Evolutionary conservation across 768 basidiomycete species (phyloP), one percentile per base, ranked within the genome.

Genomic region (Termitomyces sp.): DNA sequence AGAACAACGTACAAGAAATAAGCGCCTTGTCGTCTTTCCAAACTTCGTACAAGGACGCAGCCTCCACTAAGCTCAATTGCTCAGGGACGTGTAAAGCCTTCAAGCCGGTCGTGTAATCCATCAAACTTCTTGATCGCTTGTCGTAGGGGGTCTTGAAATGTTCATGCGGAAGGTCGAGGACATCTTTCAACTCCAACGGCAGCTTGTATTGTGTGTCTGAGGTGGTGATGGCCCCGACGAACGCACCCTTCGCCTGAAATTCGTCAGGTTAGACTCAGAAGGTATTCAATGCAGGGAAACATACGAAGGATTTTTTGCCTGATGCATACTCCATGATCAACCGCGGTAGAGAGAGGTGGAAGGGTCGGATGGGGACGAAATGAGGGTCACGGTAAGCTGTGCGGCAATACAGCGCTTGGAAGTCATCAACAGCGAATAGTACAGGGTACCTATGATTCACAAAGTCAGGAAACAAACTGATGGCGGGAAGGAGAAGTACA

Each of bases 351-450:
- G 89, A 86, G 6, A 97, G 75, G 63, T 95, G 88, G 63, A 87
- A 89, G 0, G 91, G 76, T 55, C 85, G 81, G 53, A 96, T 83
- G 10, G 74, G 65, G 7, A 75, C 73, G 70, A 85, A 91, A 42
- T 85, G 83, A 12, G 89, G 88, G 55, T 91, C 85, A 25, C 84
- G 81, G 71, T 95, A 95, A 27, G 72, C 65, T 0, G 88, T 82
- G 45, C 75, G 72, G 65, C 80, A 75, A 64, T 90, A 93, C 25
- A 97, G 69, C 0, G 91, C 79, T 68, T 96, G 94, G 68, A 91
- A 84, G 63, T 96, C 94, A 61, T 97, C 94, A 1, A 95, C 76
- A 0, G 93, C 94, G 30, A 95, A 72, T 6, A 97, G 67, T 2
- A 96, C 88, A 0, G 92, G 92, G 63, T 77, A 74, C 43, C 91